phyloP scores from a whole-genome alignment of 495 filamentous ascomycete species.

The Halenospora varia region DNA sequence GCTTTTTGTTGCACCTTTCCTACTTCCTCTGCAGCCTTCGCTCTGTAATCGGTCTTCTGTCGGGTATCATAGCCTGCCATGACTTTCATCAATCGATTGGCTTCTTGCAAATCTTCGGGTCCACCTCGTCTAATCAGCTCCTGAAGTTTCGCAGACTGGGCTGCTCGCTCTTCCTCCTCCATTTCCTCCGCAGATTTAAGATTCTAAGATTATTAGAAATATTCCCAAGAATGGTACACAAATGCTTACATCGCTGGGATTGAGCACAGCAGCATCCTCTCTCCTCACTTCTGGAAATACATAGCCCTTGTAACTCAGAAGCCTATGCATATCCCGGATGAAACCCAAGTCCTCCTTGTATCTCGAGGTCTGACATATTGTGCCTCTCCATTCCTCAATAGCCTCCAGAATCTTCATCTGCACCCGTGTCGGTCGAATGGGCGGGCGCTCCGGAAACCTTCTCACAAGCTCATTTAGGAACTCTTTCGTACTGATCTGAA shows the following conservation, averaged over 20 bases:
- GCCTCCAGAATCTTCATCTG: constrained; percentile 91
- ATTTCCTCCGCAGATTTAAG: constrained; percentile 97
- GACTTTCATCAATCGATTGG: constrained; percentile 95
- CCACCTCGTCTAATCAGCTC: constrained; percentile 91
- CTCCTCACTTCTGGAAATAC: constrained; percentile 84
- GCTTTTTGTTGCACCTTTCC: constrained; percentile 92
- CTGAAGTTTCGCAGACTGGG: constrained; percentile 94
- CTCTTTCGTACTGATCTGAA: constrained; percentile 97
- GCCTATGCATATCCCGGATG: constrained; percentile 95
- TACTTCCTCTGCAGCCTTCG: constrained; percentile 95
- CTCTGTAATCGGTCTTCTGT: constrained; percentile 94
- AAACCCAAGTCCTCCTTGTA: constrained; percentile 97
- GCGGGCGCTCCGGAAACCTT: constrained; percentile 90
- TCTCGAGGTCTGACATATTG: constrained; percentile 94
- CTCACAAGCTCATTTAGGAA: constrained; percentile 98
- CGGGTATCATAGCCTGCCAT: constrained; percentile 96
- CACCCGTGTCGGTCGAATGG: constrained; percentile 77
- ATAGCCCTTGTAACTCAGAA: constrained; percentile 96
- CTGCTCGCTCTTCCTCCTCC: constrained; percentile 93
- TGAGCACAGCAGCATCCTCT: constrained; percentile 95
- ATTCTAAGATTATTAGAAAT: constrained; percentile 56
- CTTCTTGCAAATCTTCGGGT: constrained; percentile 90
- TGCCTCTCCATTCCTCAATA: constrained; percentile 97
- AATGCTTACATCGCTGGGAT: constrained; percentile 86
- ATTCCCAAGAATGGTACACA: not conserved